Evolutionary conservation across 371 early-diverging fungal species (phyloP).

Genomic region (Catenaria anguillulae): DNA sequence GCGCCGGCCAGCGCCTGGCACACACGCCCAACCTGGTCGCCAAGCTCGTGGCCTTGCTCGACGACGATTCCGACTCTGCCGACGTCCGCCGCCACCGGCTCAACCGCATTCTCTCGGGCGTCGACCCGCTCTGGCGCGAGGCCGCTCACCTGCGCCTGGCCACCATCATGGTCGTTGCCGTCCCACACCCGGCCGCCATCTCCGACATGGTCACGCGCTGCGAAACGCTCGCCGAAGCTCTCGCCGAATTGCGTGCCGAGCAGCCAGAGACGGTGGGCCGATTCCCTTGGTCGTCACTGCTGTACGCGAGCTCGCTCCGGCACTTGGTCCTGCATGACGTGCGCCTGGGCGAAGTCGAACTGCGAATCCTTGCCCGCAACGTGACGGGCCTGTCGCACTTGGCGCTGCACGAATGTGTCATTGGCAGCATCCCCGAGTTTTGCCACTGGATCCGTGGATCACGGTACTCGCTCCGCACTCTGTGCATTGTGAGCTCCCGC

Average conservation of each 20-base stretch:
- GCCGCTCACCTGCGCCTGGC: background rate
- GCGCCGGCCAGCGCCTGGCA: too few relatives aligned
- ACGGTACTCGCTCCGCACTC: background rate
- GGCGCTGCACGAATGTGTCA: background rate
- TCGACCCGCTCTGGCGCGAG: background rate
- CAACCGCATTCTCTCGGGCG: background rate
- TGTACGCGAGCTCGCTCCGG: background rate
- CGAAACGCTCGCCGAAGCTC: background rate
- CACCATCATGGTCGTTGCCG: background rate
- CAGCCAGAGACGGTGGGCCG: background rate
- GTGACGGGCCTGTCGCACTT: background rate
- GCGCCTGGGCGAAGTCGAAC: background rate
- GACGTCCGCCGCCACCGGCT: background rate
- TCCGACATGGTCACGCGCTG: background rate
- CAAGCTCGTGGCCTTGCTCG: background rate
- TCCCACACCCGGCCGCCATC: background rate
- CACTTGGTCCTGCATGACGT: constrained; percentile 1
- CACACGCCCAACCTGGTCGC: too few relatives aligned
- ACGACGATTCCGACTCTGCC: background rate
- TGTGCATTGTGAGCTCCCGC: background rate
- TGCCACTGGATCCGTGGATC: background rate
- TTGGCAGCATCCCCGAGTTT: background rate
- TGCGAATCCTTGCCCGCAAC: background rate
- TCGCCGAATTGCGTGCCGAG: background rate
- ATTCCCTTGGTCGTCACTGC: background rate